A percentile compares a stretch with the other conserved stretches of the same genome.
phyloP scores from a whole-genome alignment of 805 yeast species.

The Saccharomycopsis fodiens region DNA sequence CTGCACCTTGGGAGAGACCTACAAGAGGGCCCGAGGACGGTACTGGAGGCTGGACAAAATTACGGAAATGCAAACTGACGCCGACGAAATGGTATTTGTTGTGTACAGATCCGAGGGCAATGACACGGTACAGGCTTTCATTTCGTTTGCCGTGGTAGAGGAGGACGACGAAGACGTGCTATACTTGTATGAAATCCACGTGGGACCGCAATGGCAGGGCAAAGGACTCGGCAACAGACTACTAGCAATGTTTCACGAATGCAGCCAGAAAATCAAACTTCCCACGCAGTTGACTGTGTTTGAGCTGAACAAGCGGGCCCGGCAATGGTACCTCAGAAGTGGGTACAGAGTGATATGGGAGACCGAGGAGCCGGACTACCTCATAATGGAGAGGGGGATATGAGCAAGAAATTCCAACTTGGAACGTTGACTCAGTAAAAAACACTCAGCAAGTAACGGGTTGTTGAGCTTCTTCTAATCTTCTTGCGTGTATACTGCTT shows the following conservation, averaged over 20 bases:
- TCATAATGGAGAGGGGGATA: background rate
- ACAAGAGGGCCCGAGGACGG: background rate
- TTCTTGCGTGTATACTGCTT: no score
- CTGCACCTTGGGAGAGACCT: background rate
- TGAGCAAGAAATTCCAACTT: no score
- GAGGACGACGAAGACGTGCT: conserved; percentile 1
- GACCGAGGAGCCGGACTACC: background rate
- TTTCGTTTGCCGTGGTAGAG: background rate
- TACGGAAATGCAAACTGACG: background rate
- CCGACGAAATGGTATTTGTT: background rate
- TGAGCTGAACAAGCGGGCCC: background rate
- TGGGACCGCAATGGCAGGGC: background rate
- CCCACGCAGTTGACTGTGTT: background rate
- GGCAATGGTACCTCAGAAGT: background rate
- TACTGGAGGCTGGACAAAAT: conserved; percentile 1
- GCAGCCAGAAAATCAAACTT: background rate
- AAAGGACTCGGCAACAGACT: background rate
- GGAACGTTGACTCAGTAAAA: no score
- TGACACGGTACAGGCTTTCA: background rate
- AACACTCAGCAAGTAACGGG: no score
- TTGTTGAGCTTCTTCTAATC: no score
- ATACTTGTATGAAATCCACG: conserved; percentile 1
- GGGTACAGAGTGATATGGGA: background rate
- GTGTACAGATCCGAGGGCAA: background rate
- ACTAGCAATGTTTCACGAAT: background rate